A percentile compares a stretch with the other conserved stretches of the same genome.
phyloP scores from a whole-genome alignment of 495 filamentous ascomycete genomes.

The Tuber indicum region DNA sequence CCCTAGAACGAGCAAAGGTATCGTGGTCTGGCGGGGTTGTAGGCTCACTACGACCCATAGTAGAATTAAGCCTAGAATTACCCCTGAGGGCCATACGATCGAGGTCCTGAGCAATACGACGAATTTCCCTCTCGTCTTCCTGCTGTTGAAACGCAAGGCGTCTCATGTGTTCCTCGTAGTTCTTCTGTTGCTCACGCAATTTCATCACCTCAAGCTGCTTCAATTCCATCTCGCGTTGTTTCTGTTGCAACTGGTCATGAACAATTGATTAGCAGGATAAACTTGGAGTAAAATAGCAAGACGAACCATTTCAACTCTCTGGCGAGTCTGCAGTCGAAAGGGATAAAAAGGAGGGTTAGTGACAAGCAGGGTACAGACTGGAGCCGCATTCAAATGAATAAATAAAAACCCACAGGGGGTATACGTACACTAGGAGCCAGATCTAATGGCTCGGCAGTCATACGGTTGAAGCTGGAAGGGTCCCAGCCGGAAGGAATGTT shows the following conservation, averaged over 20 bases:
- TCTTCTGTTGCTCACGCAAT: conserved; percentile 69
- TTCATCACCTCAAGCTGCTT: conserved; percentile 32
- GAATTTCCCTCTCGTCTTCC: conserved; percentile 72
- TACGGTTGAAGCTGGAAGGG: conserved; percentile 32
- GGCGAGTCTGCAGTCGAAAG: conserved; percentile 27
- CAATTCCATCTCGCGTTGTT: conserved; percentile 75
- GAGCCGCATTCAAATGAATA: conserved; percentile 4
- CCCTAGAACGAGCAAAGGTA: conserved; percentile 28
- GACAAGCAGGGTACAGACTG: background rate
- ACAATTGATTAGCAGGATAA: conserved; percentile 37
- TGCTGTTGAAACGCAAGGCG: conserved; percentile 75
- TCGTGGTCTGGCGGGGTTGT: conserved; percentile 91
- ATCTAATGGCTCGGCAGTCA: conserved; percentile 54
- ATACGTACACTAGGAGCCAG: conserved; percentile 51
- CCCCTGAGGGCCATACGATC: conserved; percentile 50
- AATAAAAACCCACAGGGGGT: conserved; percentile 11
- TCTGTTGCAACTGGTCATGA: conserved; percentile 72
- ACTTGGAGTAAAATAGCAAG: conserved; percentile 7
- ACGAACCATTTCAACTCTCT: conserved; percentile 40
- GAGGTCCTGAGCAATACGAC: conserved; percentile 71
- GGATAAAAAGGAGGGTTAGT: background rate
- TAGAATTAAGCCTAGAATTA: conserved; percentile 32
- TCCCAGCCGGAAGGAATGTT: conserved; percentile 34
- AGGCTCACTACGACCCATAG: conserved; percentile 68
- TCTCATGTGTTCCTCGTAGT: conserved; percentile 79